A percentile compares a stretch with the other conserved stretches of the same genome.
Evolutionary conservation across 129 eudicot genomes (phyloP).

Genomic region (Flaveria robusta): DNA sequence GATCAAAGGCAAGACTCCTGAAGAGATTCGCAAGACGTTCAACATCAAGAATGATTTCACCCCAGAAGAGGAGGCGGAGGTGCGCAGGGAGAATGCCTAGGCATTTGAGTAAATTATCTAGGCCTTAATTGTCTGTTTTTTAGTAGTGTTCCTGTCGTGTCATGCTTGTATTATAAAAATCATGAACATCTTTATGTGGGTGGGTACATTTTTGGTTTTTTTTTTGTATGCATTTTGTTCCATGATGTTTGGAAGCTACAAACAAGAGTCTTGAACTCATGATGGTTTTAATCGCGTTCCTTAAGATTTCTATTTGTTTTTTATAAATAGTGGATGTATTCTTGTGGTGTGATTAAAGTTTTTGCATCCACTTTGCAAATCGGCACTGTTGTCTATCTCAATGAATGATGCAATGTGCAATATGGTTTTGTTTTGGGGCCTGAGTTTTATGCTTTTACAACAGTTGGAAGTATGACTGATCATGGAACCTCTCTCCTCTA

Average conservation of each 20-base stretch:
- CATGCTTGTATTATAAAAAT: not conserved
- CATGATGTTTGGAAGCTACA: constrained; percentile 25
- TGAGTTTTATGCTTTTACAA: not conserved
- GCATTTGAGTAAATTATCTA: constrained; percentile 56
- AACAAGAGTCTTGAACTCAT: constrained; percentile 21
- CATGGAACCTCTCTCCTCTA: no score
- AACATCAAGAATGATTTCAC: constrained; percentile 79
- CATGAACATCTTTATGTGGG: constrained; percentile 18
- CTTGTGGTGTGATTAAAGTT: not conserved
- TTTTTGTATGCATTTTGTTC: constrained; percentile 12
- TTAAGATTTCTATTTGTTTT: not conserved
- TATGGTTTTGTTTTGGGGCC: not conserved
- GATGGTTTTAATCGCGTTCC: not conserved
- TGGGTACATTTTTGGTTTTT: not conserved
- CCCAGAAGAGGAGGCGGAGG: constrained; percentile 79
- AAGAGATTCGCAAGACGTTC: constrained; percentile 75
- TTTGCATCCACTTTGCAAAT: not conserved
- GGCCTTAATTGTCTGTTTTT: not conserved
- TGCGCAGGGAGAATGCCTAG: constrained; percentile 75
- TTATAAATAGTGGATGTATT: not conserved
- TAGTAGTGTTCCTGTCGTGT: constrained; percentile 17
- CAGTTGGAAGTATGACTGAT: not conserved
- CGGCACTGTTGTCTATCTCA: no score
- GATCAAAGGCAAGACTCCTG: constrained; percentile 79
- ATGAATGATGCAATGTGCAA: not conserved